Evolutionary conservation across 2,329 filamentous ascomycete genomes (phyloP).

Genomic region (Bipolaris sorokiniana): DNA sequence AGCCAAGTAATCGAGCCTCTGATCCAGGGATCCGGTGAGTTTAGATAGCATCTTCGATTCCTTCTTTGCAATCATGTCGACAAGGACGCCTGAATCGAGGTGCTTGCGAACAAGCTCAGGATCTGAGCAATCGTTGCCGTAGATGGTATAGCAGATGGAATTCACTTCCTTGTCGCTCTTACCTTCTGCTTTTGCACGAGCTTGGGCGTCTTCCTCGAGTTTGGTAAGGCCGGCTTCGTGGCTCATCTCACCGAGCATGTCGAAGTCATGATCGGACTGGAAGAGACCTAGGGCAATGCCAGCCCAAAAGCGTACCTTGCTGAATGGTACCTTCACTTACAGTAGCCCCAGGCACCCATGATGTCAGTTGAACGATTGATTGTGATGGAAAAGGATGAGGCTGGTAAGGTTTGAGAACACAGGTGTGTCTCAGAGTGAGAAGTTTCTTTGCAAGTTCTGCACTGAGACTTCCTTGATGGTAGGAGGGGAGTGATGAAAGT

Average conservation of each 20-base stretch:
- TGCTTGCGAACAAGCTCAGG: constrained; percentile 24
- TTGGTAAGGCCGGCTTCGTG: constrained; percentile 21
- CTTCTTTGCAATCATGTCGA: constrained; percentile 17
- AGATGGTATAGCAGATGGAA: constrained; percentile 17
- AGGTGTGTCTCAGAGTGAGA: too few species aligned
- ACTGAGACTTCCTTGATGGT: too few species aligned
- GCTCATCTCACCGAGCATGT: constrained; percentile 19
- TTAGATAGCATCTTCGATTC: constrained; percentile 18
- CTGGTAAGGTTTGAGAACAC: too few species aligned
- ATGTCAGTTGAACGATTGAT: neutral
- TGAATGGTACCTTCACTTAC: neutral
- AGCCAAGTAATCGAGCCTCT: constrained; percentile 6
- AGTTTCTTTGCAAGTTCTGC: too few species aligned
- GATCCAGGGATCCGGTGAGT: constrained; percentile 7
- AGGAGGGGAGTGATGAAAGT: neutral
- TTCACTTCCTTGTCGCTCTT: constrained; percentile 14
- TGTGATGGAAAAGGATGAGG: neutral
- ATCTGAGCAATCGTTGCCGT: constrained; percentile 15
- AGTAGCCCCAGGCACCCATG: neutral
- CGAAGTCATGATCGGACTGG: constrained; percentile 30
- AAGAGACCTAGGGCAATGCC: constrained; percentile 23
- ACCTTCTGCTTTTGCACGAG: constrained; percentile 17
- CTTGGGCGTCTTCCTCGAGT: constrained; percentile 18
- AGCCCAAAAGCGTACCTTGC: neutral
- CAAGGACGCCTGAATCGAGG: constrained; percentile 25